Evolutionary conservation across 2,329 filamentous ascomycete genomes (phyloP).

Genomic region (Ploettnerulaceae sp.): DNA sequence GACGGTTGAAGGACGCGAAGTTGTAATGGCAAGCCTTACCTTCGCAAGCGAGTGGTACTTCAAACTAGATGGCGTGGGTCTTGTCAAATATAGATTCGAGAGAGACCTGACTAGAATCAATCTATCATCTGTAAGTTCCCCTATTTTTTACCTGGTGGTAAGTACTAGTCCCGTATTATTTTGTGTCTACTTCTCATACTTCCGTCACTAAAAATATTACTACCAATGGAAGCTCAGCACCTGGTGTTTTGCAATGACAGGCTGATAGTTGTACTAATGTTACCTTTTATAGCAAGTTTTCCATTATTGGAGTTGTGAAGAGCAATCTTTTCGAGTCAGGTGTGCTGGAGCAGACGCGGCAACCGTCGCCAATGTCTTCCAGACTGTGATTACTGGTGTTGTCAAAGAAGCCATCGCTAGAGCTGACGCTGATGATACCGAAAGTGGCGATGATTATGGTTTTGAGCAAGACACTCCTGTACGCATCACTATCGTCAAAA

Average conservation of each 20-base stretch:
- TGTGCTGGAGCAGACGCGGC: slow-evolving; percentile 9
- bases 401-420: slow-evolving; percentile 17
- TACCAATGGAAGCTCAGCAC: too few relatives aligned
- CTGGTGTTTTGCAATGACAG: too few relatives aligned
- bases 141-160: background rate
- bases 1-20: background rate
- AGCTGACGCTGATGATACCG: background rate
- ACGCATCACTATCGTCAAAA: background rate
- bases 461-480: slow-evolving; percentile 6
- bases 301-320: slow-evolving; percentile 5
- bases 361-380: slow-evolving; percentile 12
- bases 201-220: too few relatives aligned
- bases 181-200: too few relatives aligned
- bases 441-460: slow-evolving; percentile 11
- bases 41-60: slow-evolving; percentile 26
- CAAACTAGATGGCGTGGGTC: slow-evolving; percentile 20
- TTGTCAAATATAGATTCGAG: slow-evolving; percentile 21
- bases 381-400: slow-evolving; percentile 12
- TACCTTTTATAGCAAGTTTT: slow-evolving; percentile 6
- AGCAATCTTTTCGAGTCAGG: slow-evolving; percentile 11
- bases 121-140: slow-evolving; percentile 11
- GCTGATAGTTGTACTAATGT: slow-evolving; percentile 1
- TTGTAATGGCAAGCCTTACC: background rate
- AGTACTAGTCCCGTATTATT: background rate
- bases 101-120: slow-evolving; percentile 6